Conservation (phyloP, 768 basidiomycete genomes). For the Trametes villosa region DNA sequence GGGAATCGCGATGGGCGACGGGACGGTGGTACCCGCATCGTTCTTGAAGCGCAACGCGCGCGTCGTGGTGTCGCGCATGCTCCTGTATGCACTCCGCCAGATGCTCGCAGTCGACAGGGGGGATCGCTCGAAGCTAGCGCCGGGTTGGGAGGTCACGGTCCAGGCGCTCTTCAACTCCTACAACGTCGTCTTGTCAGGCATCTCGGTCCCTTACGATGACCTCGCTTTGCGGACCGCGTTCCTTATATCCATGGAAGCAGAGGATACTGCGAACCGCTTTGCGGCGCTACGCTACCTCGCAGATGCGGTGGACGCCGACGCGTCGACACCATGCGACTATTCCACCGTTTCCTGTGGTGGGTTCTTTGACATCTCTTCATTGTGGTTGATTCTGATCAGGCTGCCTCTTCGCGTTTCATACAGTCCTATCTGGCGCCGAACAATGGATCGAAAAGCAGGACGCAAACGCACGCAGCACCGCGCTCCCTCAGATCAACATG, state of each 20-base stretch:
- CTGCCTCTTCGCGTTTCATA: not conserved
- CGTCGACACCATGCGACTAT: not conserved
- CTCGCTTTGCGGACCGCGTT: not conserved
- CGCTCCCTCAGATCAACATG: not conserved
- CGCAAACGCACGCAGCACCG: not conserved
- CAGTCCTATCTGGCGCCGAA: slow-evolving; percentile 1
- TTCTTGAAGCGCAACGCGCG: not conserved
- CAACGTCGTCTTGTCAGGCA: not conserved
- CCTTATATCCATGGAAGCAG: not conserved
- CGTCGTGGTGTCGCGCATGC: not conserved
- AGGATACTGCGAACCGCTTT: not conserved
- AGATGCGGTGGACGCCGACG: not conserved
- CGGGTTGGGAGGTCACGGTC: not conserved
- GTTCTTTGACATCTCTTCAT: no score
- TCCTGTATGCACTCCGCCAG: not conserved
- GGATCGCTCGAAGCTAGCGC: not conserved
- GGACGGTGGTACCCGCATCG: not conserved
- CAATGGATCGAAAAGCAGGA: slow-evolving; percentile 4
- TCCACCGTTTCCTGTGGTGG: not conserved
- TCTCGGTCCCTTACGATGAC: not conserved
- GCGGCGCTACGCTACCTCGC: not conserved
- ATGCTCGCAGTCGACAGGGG: not conserved
- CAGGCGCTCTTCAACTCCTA: not conserved
- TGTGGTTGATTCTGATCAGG: not conserved
- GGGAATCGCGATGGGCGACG: not conserved